Percentiles rank a stretch among this genome's conserved stretches.
These are phyloP conservation scores for Aspergillus spinulosporus DNA, from an alignment of 2,329 filamentous ascomycete species.

Conservation along the genomic window DNA sequence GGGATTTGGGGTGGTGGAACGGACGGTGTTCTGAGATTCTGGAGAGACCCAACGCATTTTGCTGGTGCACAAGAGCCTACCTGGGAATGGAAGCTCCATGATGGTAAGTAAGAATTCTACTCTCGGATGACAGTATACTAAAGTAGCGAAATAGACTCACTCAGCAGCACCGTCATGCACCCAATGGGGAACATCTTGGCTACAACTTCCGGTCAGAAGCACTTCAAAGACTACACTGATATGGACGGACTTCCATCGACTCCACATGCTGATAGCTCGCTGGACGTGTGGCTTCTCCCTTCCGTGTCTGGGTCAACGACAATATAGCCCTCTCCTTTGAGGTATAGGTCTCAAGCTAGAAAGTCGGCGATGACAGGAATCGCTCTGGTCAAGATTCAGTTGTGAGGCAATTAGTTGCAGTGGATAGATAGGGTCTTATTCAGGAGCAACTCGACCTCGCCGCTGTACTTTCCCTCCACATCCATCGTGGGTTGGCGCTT, in stretches of 20 bases:
- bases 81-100: conserved; percentile 47
- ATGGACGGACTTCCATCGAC: not conserved
- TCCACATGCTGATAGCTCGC: conserved; percentile 34
- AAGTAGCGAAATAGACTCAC: conserved; percentile 38
- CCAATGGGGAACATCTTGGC: conserved; percentile 49
- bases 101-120: conserved; percentile 36
- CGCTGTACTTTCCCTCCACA: too few species aligned
- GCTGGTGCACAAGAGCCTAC: conserved; percentile 46
- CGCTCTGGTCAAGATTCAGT: too few species aligned
- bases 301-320: conserved; percentile 13
- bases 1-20: conserved; percentile 62
- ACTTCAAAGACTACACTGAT: conserved; percentile 25
- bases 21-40: conserved; percentile 57
- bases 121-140: conserved; percentile 5
- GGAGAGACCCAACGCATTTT: conserved; percentile 47
- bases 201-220: conserved; percentile 52
- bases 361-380: too few species aligned
- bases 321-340: too few species aligned
- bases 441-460: too few species aligned
- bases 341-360: too few species aligned
- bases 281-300: conserved; percentile 45
- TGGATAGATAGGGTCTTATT: too few species aligned
- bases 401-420: too few species aligned
- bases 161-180: conserved; percentile 51
- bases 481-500: too few species aligned